Conservation (phyloP, 2,329 filamentous ascomycete genomes). For the Triangularia setosa region DNA sequence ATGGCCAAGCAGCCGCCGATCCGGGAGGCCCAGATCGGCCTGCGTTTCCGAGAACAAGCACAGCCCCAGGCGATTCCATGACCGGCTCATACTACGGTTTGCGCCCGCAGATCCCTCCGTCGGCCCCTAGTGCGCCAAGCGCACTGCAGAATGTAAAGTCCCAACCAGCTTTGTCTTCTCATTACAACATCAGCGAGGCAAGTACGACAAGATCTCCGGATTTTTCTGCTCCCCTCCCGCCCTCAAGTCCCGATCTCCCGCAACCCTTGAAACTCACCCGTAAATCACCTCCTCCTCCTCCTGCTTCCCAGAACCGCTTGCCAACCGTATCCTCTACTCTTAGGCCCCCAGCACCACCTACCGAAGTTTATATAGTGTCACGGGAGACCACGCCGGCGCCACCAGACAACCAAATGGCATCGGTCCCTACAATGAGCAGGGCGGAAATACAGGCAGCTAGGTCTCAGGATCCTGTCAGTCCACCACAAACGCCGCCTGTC, state of each 20-base stretch:
- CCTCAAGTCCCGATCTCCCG: slow-evolving; percentile 15
- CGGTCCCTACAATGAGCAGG: not conserved
- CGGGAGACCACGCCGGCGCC: not conserved
- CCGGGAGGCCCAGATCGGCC: slow-evolving; percentile 1
- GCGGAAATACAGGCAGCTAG: not conserved
- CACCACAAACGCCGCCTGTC: not conserved
- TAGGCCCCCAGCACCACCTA: not conserved
- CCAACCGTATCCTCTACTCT: slow-evolving; percentile 4
- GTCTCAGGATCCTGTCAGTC: not conserved
- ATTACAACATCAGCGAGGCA: not conserved
- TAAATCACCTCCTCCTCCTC: slow-evolving; percentile 7
- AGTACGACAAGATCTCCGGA: not conserved
- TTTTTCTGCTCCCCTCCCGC: slow-evolving; percentile 14
- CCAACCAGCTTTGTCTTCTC: not conserved
- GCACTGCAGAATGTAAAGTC: not conserved
- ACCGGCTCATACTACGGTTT: slow-evolving; percentile 24
- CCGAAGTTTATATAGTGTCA: not conserved
- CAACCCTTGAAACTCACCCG: slow-evolving; percentile 18
- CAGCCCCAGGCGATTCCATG: slow-evolving; percentile 25
- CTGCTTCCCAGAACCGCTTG: not conserved
- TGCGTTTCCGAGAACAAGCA: slow-evolving; percentile 23
- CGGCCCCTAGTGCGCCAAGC: slow-evolving; percentile 9
- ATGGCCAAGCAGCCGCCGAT: slow-evolving; percentile 5
- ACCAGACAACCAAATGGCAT: not conserved
- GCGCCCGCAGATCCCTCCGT: slow-evolving; percentile 10